phyloP scores from a whole-genome alignment of 2,329 filamentous ascomycete genomes.

The Cladosporium colombiae region DNA sequence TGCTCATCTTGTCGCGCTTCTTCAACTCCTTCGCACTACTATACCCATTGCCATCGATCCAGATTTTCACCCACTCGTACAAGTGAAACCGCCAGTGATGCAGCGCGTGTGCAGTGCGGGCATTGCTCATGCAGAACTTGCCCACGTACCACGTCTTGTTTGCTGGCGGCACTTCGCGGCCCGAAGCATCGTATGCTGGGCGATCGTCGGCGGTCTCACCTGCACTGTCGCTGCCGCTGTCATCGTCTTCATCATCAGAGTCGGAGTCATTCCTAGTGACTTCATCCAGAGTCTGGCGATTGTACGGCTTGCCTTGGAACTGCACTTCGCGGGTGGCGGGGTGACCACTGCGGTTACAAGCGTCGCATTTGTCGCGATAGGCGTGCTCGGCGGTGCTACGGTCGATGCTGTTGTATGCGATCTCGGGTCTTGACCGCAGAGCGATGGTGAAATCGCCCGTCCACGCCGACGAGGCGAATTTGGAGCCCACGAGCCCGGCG shows the following conservation, averaged over 20 bases:
- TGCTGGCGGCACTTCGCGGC: conserved; percentile 47
- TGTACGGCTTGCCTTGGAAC: conserved; percentile 67
- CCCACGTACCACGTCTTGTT: conserved; percentile 56
- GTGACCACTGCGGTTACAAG: conserved; percentile 70
- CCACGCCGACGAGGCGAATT: conserved; percentile 73
- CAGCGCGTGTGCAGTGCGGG: conserved; percentile 69
- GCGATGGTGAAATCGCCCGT: conserved; percentile 64
- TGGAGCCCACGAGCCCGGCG: conserved; percentile 65
- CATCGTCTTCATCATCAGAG: conserved; percentile 46
- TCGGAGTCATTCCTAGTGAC: conserved; percentile 55
- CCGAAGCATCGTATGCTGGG: conserved; percentile 51
- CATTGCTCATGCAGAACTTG: conserved; percentile 62
- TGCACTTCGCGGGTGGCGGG: conserved; percentile 65
- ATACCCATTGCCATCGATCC: conserved; percentile 60
- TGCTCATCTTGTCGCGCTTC: conserved; percentile 62
- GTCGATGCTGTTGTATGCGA: conserved; percentile 53
- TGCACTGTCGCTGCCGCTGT: conserved; percentile 35
- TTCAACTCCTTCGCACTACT: conserved; percentile 59
- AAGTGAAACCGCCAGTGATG: conserved; percentile 75
- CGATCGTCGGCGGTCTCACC: conserved; percentile 35
- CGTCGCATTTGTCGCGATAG: conserved; percentile 60
- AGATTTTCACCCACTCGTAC: conserved; percentile 69
- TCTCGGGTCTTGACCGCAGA: conserved; percentile 64
- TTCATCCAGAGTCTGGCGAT: conserved; percentile 65
- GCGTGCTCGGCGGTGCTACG: conserved; percentile 38